These are phyloP conservation scores for Auriscalpium vulgare DNA, from an alignment of 768 basidiomycete species.

Conservation along the genomic window DNA sequence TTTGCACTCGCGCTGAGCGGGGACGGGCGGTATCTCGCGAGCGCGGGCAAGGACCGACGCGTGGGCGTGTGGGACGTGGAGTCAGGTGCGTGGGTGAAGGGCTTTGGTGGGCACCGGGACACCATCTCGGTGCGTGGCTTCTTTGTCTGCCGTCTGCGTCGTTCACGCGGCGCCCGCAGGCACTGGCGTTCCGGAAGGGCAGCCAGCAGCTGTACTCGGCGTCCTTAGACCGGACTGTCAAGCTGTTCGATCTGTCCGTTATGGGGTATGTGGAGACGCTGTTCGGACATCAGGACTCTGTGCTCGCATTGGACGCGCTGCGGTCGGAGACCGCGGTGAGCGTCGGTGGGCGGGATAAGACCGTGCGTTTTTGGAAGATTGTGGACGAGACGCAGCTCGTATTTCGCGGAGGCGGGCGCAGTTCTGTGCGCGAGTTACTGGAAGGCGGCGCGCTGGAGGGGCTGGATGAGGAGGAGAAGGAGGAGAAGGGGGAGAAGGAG, in stretches of 20 bases:
- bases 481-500: slow-evolving; percentile 25
- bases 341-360: slow-evolving; percentile 86
- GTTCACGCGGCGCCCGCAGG: slow-evolving; percentile 30
- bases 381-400: slow-evolving; percentile 92
- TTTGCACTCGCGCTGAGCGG: slow-evolving; percentile 75
- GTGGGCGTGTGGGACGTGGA: slow-evolving; percentile 84
- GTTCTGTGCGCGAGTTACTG: slow-evolving; percentile 67
- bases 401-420: slow-evolving; percentile 90
- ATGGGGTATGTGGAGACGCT: slow-evolving; percentile 94
- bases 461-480: slow-evolving; percentile 44
- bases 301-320: slow-evolving; percentile 71
- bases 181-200: slow-evolving; percentile 69
- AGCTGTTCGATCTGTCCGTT: slow-evolving; percentile 75
- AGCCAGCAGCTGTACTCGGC: slow-evolving; percentile 68
- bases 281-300: slow-evolving; percentile 92
- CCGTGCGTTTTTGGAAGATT: slow-evolving; percentile 93
- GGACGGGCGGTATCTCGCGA: slow-evolving; percentile 80
- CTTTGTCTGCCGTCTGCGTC: slow-evolving; percentile 32
- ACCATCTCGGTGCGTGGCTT: slow-evolving; percentile 51
- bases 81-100: slow-evolving; percentile 67
- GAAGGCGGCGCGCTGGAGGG: slow-evolving; percentile 70
- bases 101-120: slow-evolving; percentile 74
- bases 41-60: slow-evolving; percentile 76
- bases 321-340: slow-evolving; percentile 80
- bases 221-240: slow-evolving; percentile 83